Base-by-base conservation (phyloP, 352 stramenopile genomes). In the Discostella stelligera region DNA sequence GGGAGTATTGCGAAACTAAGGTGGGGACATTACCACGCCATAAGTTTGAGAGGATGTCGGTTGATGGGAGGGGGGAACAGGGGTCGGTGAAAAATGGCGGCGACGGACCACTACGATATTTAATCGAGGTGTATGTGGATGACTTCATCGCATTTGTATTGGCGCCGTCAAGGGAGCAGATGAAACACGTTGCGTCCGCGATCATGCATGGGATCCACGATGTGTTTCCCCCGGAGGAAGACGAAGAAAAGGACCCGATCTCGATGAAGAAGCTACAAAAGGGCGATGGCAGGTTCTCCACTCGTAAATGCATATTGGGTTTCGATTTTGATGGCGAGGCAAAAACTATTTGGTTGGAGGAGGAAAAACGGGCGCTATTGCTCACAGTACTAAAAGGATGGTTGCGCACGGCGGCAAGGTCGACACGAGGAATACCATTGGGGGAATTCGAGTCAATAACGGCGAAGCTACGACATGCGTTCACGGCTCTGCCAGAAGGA, bases 11-110 rank as follows among this genome's bases (percentile, higher is more conserved):
- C 16, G 54, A 44, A 16, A 39, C 13, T 8, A 46, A 25, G 9
- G 18, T 63, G 4, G 25, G 46, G 18, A 18, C 50, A 27, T 27
- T 9, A 27, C 44, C 56, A 25, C 27, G 30, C 48, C 68, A 76
- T 32, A 56, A 70, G 18, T 76, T 76, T 30, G 46, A 63, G 16
- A 52, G 11, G 25, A n/a, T 11, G 49, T 55, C n/a, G 49, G 25
- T 20, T 25, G n/a, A 55, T 16, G 7, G n/a, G 2, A 6, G 8
- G 14, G 20, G 16, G 4, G 13, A 11, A 25, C 16, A 23, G n/a
- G 30, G 20, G 18, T 23, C 50, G 30, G 27, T 2, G 27, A 32
- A 32, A 5, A 32, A 32, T 32, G 27, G 27, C 2, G 27, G 27
- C 2, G 27, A 32, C 27, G 4, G 18, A 58, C 25, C 50, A 25